Base-by-base conservation (phyloP, 805 yeast genomes). In the Metschnikowia matae region DNA sequence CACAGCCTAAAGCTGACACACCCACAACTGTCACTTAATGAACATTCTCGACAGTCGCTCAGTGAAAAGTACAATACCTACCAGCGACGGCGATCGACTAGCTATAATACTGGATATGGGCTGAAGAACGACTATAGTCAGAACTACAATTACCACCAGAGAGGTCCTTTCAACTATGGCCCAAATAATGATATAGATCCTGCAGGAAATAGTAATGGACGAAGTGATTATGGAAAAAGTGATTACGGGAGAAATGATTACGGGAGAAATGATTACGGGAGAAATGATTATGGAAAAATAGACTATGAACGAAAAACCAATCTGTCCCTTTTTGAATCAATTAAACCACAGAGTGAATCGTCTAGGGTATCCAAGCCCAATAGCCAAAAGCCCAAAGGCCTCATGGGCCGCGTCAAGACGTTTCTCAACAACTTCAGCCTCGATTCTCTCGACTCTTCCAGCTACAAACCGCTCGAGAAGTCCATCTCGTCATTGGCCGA, bases 401-500 rank as follows among this genome's bases (percentile, higher is more conserved):
- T 44, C n/a, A 4, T 44, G 26, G 40, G 46, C 17, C 23, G 32
- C 17, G 33, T 44, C 34, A 44, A 44, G 18, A 36, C 15, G 13
- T 31, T 44, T 15, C 21, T 44, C 15, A 34, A 13, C 34, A 44
- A 14, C 17, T 14, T 44, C 15, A 15, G 23, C 40, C 34, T 36
- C 6, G 40, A 40, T 15, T n/a, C 34, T 11, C 34, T 40, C 13
- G 43, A 44, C 17, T 36, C 39, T 3, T 17, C 46, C n/a, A 33
- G 7, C 26, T 44, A 44, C 31, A 26, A 44, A 34, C 40, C 23
- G 40, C 46, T 44, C 17, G 40, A 36, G 17, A 36, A 26, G 23
- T 44, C 46, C 40, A 42, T 42, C 11, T 20, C 45, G n/a, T 42
- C 38, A 5, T 33, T 42, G 38, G 45, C 15, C 6, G 38, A 42